These are phyloP conservation scores for Drechslerella coelobrocha DNA, from an alignment of 2,329 filamentous ascomycete species.

Conservation along the genomic window DNA sequence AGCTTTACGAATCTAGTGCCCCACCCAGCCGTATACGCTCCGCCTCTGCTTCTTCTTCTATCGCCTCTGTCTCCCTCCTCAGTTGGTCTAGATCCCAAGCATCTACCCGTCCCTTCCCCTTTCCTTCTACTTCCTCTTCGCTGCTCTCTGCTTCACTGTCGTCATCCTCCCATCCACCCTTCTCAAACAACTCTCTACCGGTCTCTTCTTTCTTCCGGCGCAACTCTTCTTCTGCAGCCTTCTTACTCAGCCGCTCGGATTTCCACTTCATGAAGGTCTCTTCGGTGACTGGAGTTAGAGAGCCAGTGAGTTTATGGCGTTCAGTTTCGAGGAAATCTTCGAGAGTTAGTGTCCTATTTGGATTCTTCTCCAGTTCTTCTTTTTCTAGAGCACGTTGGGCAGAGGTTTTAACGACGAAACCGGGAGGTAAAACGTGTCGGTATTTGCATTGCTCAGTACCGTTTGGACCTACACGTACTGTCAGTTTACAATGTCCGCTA, in stretches of 20 bases:
- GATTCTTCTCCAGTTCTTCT: slow-evolving; percentile 92
- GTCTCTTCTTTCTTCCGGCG: slow-evolving; percentile 93
- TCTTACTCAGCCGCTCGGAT: slow-evolving; percentile 91
- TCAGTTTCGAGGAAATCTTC: slow-evolving; percentile 98
- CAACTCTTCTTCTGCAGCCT: slow-evolving; percentile 89
- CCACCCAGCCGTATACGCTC: slow-evolving; percentile 44
- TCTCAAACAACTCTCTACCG: slow-evolving; percentile 92
- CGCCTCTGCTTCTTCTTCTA: slow-evolving; percentile 73
- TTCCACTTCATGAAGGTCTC: slow-evolving; percentile 98
- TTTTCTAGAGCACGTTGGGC: slow-evolving; percentile 96
- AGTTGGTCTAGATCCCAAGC: slow-evolving; percentile 82
- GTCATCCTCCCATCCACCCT: slow-evolving; percentile 82
- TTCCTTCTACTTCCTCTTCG: slow-evolving; percentile 58
- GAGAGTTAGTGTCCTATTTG: slow-evolving; percentile 88
- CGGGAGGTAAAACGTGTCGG: slow-evolving; percentile 90
- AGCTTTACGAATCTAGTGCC: slow-evolving; percentile 17
- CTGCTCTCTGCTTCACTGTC: slow-evolving; percentile 69
- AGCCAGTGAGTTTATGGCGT: slow-evolving; percentile 90
- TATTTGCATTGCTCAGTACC: slow-evolving; percentile 99
- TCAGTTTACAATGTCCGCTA: slow-evolving; percentile 3
- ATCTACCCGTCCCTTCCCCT: slow-evolving; percentile 54
- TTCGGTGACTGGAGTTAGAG: slow-evolving; percentile 87
- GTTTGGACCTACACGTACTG: slow-evolving; percentile 67
- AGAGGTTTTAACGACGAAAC: slow-evolving; percentile 98
- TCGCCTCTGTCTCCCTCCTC: slow-evolving; percentile 80